A percentile compares a stretch with the other conserved stretches of the same genome.
Conservation (phyloP, 139 green algal genomes). For the Chlorella vulgaris region DNA sequence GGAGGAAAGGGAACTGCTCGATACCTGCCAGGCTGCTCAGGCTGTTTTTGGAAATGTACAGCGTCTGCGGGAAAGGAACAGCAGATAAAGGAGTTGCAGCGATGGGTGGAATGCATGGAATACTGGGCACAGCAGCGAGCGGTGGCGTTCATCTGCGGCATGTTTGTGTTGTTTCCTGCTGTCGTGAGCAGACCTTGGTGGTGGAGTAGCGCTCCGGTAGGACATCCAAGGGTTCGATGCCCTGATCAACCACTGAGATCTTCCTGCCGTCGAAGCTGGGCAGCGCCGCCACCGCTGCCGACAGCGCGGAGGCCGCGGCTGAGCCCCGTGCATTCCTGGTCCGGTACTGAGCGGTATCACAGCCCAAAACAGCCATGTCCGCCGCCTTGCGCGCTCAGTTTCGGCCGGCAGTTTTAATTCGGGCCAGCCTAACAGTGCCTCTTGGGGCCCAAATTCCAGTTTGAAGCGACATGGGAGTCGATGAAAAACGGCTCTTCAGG, state of each 20-base stretch:
- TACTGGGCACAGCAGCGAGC: background rate
- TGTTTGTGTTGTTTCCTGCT: no score
- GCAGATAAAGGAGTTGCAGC: background rate
- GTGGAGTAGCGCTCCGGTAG: background rate
- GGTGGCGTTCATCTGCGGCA: background rate
- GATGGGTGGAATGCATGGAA: background rate
- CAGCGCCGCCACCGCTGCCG: background rate
- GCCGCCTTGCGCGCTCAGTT: no score
- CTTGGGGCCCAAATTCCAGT: no score
- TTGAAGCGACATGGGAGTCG: no score
- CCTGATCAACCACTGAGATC: constrained; percentile 16
- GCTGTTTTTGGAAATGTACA: constrained; percentile 69
- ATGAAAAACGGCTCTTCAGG: no score
- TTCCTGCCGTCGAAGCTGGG: constrained; percentile 17
- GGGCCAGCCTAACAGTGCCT: no score
- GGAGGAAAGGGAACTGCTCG: constrained; percentile 61
- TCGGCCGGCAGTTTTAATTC: no score
- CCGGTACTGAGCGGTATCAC: no score
- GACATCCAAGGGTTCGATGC: background rate
- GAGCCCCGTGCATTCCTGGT: no score
- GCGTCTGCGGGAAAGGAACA: constrained; percentile 18
- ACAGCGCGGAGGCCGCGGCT: background rate
- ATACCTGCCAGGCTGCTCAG: constrained; percentile 58
- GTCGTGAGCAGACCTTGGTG: background rate
- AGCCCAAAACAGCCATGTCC: no score